Percentiles rank a stretch among this genome's conserved stretches.
phyloP scores from a whole-genome alignment of 768 basidiomycete species.

The Kwoniella sp. region DNA sequence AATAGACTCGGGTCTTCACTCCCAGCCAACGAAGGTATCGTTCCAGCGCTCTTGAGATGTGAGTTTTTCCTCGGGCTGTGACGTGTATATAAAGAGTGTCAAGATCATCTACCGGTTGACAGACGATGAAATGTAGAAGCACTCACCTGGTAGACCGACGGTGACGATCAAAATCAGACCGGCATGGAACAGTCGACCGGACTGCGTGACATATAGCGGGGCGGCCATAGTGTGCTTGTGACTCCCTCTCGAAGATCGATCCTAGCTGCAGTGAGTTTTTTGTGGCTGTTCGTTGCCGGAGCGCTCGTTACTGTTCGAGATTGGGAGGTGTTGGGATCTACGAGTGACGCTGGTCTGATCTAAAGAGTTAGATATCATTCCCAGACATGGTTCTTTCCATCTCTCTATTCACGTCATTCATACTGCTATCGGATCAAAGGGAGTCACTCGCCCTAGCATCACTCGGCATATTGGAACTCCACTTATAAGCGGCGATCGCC shows the following conservation, averaged over 20 bases:
- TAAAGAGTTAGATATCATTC: too few relatives aligned
- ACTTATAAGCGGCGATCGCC: too few relatives aligned
- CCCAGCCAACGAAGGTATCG: constrained; percentile 99
- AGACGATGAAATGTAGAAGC: neutral
- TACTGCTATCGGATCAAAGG: too few relatives aligned
- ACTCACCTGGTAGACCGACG: constrained; percentile 74
- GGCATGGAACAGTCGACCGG: constrained; percentile 62
- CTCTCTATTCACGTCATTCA: too few relatives aligned
- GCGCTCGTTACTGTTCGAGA: too few relatives aligned
- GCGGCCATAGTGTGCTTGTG: constrained; percentile 68
- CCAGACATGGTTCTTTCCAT: too few relatives aligned
- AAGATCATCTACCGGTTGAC: neutral
- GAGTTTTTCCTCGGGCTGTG: constrained; percentile 86
- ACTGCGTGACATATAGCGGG: constrained; percentile 88
- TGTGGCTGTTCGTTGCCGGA: too few relatives aligned
- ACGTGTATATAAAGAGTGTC: neutral
- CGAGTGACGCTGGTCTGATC: too few relatives aligned
- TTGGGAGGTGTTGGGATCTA: too few relatives aligned
- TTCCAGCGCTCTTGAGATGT: constrained; percentile 91
- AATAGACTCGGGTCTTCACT: constrained; percentile 92
- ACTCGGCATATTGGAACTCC: too few relatives aligned
- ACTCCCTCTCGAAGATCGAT: neutral
- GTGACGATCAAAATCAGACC: constrained; percentile 93
- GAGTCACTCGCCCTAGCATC: too few relatives aligned
- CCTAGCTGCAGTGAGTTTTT: too few relatives aligned